Evolutionary conservation across 2,329 filamentous ascomycete species (phyloP), one percentile per base, ranked within the genome.

Genomic region (Penicillium sclerotiorum): DNA sequence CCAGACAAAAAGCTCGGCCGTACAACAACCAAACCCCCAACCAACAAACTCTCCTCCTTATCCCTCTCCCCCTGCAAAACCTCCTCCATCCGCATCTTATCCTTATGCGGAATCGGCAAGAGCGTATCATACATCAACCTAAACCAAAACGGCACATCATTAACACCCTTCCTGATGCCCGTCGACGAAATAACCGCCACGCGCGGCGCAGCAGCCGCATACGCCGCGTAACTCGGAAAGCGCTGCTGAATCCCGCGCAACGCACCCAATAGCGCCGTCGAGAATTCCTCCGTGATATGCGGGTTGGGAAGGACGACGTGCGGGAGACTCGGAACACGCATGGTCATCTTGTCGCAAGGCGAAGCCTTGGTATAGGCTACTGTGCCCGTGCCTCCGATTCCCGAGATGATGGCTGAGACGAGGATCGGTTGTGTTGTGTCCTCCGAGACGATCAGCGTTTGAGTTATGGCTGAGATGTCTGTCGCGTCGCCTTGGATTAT

Each of bases 401-500:
- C 79, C 18, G 67, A 73, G 37, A 80, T 52, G 47, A 82, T 74
- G 8, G 66, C 65, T 49, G 73, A 68, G n/a, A 75, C 75, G 1
- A 66, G 60, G 1, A 69, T 61, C 7, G 47, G 52, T 8, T 52
- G 18, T 7, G 7, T 23, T n/a, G 30, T 28, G 23, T 50, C 44
- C 15, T 47, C 27, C 27, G 53, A 52, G 18, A 60, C 53, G n/a
- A 63, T 58, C 15, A 69, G 57, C 13, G 73, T 66, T 12, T 64
- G 46, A 41, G 72, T 69, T 20, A 80, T 70, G 17, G 69, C 68
- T 8, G 60, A 49, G 23, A 70, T 27, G 52, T 79, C 70, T 45
- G 71, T 73, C 15, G 73, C 72, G 57, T 77, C 69, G 50, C 79
- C 79, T 57, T 73, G 39, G 50, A 78, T 65, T 49, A 81, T 75